These are phyloP conservation scores for Penicillium sp. DNA, from an alignment of 2,329 filamentous ascomycete genomes.

Conservation along the genomic window DNA sequence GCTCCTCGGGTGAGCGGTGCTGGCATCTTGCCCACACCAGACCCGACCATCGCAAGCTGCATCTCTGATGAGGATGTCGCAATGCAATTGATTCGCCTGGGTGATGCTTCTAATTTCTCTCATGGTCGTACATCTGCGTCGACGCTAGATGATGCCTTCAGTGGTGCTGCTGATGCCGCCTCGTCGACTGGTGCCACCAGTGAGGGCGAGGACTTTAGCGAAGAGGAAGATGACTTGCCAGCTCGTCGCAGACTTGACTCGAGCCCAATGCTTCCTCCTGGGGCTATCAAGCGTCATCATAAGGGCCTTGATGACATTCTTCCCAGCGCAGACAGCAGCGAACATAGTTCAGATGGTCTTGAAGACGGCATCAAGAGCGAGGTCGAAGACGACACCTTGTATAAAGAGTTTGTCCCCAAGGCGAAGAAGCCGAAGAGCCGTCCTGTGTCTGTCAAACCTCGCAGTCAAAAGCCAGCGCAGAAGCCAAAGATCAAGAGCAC, in stretches of 20 bases:
- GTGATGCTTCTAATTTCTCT: constrained; percentile 90
- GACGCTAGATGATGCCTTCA: constrained; percentile 89
- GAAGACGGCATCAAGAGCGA: constrained; percentile 58
- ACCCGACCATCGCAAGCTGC: constrained; percentile 94
- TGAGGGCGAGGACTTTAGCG: constrained; percentile 66
- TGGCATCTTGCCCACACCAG: constrained; percentile 83
- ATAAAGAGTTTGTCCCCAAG: constrained; percentile 43
- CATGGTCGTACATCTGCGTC: constrained; percentile 92
- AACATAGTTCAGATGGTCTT: constrained; percentile 63
- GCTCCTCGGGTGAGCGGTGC: constrained; percentile 42
- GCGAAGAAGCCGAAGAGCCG: constrained; percentile 57
- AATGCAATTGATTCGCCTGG: constrained; percentile 92
- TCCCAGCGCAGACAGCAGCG: constrained; percentile 59
- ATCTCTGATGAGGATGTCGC: constrained; percentile 98
- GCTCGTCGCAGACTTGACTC: constrained; percentile 44
- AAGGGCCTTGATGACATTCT: constrained; percentile 54
- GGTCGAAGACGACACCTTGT: constrained; percentile 47
- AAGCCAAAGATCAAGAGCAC: constrained; percentile 39
- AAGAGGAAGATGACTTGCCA: constrained; percentile 60
- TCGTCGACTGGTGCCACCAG: constrained; percentile 85
- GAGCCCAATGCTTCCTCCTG: constrained; percentile 47
- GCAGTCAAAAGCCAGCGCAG: constrained; percentile 28
- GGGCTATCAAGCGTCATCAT: constrained; percentile 47
- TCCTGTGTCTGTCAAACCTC: constrained; percentile 33
- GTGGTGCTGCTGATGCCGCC: constrained; percentile 79